Conservation (phyloP, 2,329 filamentous ascomycete genomes). For the Akanthomyces dipterigenus region DNA sequence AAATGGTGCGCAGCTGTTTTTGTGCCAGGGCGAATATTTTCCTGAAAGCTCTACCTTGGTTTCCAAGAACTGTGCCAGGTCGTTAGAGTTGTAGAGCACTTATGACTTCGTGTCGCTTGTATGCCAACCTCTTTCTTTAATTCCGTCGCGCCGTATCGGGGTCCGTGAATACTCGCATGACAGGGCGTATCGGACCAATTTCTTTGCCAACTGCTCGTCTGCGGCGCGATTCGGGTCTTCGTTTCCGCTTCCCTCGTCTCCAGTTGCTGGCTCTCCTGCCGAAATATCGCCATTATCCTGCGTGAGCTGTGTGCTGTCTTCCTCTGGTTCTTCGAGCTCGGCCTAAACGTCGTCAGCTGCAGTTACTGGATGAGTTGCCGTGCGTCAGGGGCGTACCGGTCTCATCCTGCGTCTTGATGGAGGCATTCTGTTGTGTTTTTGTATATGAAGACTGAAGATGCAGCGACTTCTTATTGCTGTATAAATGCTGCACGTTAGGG, state of each 20-base stretch:
- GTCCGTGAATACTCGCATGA: slow-evolving; percentile 59
- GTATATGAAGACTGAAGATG: background rate
- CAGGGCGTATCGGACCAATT: slow-evolving; percentile 61
- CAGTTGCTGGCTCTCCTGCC: slow-evolving; percentile 30
- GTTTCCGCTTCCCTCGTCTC: slow-evolving; percentile 31
- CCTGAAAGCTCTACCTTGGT: slow-evolving; percentile 65
- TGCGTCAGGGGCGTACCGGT: slow-evolving; percentile 19
- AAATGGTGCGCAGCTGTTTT: slow-evolving; percentile 58
- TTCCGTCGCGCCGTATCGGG: slow-evolving; percentile 54
- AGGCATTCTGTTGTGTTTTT: background rate
- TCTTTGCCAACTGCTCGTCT: slow-evolving; percentile 52
- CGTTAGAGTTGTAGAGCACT: slow-evolving; percentile 5
- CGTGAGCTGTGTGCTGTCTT: slow-evolving; percentile 26
- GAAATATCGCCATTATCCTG: slow-evolving; percentile 23
- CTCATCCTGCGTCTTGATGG: slow-evolving; percentile 24
- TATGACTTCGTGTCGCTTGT: background rate
- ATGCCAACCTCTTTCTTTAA: slow-evolving; percentile 53
- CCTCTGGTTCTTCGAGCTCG: slow-evolving; percentile 26
- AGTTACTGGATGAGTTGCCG: background rate
- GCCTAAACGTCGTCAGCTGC: slow-evolving; percentile 14
- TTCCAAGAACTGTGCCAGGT: slow-evolving; percentile 57
- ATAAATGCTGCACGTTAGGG: background rate
- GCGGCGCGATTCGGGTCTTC: slow-evolving; percentile 29
- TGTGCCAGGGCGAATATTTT: slow-evolving; percentile 73
- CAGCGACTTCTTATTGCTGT: too few relatives aligned